Evolutionary conservation across 2,329 filamentous ascomycete species (phyloP).

Genomic region (Nemania serpens): DNA sequence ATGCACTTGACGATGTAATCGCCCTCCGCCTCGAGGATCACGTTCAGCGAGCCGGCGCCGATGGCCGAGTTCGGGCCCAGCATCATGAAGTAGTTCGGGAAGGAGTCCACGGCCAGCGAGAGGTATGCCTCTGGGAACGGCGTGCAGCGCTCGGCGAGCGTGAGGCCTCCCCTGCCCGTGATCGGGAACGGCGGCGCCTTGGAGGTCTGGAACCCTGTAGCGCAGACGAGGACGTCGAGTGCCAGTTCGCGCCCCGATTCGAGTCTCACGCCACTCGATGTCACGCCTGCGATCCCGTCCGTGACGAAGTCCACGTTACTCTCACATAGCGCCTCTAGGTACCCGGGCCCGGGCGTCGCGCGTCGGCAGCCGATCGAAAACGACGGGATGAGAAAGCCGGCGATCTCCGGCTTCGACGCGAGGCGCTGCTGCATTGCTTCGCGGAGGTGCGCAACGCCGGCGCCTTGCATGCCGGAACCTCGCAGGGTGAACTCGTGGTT

Average conservation of each 20-base stretch:
- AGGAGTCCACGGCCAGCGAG: constrained; percentile 50
- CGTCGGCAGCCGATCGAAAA: constrained; percentile 52
- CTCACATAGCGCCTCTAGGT: constrained; percentile 50
- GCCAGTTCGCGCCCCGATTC: constrained; percentile 38
- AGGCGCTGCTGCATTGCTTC: constrained; percentile 48
- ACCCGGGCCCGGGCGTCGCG: constrained; percentile 51
- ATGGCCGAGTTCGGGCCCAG: constrained; percentile 55
- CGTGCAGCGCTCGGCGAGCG: constrained; percentile 47
- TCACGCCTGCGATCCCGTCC: constrained; percentile 43
- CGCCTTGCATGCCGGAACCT: constrained; percentile 45
- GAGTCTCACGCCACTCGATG: constrained; percentile 43
- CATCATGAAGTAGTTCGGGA: constrained; percentile 56
- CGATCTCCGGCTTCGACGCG: constrained; percentile 49
- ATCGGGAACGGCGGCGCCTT: constrained; percentile 49
- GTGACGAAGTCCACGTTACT: constrained; percentile 49
- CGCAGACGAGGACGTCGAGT: constrained; percentile 53
- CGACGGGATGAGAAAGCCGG: constrained; percentile 48
- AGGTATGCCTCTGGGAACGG: constrained; percentile 49
- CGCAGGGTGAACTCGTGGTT: constrained; percentile 49
- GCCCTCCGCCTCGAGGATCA: constrained; percentile 53
- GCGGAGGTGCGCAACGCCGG: constrained; percentile 39
- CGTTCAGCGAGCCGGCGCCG: constrained; percentile 52
- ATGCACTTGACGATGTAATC: constrained; percentile 54
- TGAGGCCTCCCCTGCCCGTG: constrained; percentile 44
- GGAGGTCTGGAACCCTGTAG: constrained; percentile 52